Percentiles rank a stretch among this genome's conserved stretches.
Conservation (phyloP, 1,139 yeast genomes). For the Candida tunisiensis region DNA sequence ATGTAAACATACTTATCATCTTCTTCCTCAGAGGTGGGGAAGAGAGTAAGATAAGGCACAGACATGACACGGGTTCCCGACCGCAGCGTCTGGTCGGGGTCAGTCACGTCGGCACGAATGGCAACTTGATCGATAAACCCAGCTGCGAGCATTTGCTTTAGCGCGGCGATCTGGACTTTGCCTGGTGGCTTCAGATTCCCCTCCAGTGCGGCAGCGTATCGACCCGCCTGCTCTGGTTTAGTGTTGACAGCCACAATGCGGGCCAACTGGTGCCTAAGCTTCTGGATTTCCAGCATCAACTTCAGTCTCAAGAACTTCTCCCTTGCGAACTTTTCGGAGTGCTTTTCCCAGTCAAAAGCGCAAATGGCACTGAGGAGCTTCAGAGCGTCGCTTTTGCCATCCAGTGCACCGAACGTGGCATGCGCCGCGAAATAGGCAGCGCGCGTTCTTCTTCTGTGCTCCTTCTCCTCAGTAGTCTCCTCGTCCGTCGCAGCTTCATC, state of each 20-base stretch:
- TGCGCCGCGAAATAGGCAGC: constrained; percentile 38
- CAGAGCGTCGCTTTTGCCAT: constrained; percentile 44
- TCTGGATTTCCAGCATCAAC: constrained; percentile 66
- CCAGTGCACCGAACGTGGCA: constrained; percentile 47
- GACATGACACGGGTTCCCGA: constrained; percentile 36
- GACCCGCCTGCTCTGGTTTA: constrained; percentile 33
- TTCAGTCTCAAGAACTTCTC: constrained; percentile 42
- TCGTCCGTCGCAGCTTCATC: constrained; percentile 13
- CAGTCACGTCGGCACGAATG: constrained; percentile 58
- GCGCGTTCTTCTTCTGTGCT: constrained; percentile 28
- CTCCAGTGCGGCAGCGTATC: constrained; percentile 28
- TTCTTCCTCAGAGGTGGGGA: constrained; percentile 26
- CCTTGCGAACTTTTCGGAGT: constrained; percentile 27
- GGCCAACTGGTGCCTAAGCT: constrained; percentile 64
- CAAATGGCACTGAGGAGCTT: constrained; percentile 69
- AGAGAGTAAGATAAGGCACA: constrained; percentile 60
- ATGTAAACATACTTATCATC: constrained; percentile 37
- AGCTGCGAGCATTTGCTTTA: constrained; percentile 84
- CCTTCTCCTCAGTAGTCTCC: constrained; percentile 20
- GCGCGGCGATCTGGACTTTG: constrained; percentile 49
- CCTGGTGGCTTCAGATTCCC: constrained; percentile 53
- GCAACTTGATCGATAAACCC: constrained; percentile 91
- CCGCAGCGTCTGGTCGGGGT: constrained; percentile 29
- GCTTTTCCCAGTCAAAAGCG: constrained; percentile 56
- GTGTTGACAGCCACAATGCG: constrained; percentile 53